Base-by-base conservation (phyloP, 2,329 filamentous ascomycete genomes). In the Nothomitra cinnamomea region DNA sequence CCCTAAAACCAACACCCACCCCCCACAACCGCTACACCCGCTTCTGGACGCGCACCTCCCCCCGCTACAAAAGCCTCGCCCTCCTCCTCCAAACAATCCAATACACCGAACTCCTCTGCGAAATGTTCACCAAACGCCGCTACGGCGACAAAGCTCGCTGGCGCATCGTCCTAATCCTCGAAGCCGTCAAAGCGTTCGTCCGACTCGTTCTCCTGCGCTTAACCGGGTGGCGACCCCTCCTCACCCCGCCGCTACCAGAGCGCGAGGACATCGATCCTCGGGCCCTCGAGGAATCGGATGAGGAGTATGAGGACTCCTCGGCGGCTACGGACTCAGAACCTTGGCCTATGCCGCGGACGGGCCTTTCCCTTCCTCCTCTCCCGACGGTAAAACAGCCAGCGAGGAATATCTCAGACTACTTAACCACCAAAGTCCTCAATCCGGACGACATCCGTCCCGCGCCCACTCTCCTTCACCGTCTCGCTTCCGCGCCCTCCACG, bases 391-490 rank as follows among this genome's bases (percentile, higher is more conserved):
- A 83, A 54, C 78, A 83, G 1, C 77, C 82, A 52, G 87, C 95
- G 60, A 89, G 95, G 56, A n/a, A n/a, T n/a, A n/a, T n/a, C n/a
- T 87, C 86, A 51, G 80, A 79, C 45, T 98, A 94, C 66, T 78
- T 98, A 3, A 79, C 94, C 22, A 83, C 84, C 35, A 89, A 94
- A 59, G 90, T 96, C 12, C 75, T 98, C 48, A 95, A 87, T 0
- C 87, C 92, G 7, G 92, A 98, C 68, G 92, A 96, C 64, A 92
- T 98, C 71, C 95, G 95, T 66, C 86, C 90, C 0, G 87, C 92
- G 0, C 83, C 84, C 36, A 82, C 85, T 53, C 77, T 98, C 5
- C 74, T 96, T n/a, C 89, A 94, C 64, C 80, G 80, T 36, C 28
- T 32, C 43, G 76, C 75, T 2, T 73, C 73, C 28, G 75, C 92